phyloP scores from a whole-genome alignment of 805 yeast genomes.

The Wickerhamiella dianesei region DNA sequence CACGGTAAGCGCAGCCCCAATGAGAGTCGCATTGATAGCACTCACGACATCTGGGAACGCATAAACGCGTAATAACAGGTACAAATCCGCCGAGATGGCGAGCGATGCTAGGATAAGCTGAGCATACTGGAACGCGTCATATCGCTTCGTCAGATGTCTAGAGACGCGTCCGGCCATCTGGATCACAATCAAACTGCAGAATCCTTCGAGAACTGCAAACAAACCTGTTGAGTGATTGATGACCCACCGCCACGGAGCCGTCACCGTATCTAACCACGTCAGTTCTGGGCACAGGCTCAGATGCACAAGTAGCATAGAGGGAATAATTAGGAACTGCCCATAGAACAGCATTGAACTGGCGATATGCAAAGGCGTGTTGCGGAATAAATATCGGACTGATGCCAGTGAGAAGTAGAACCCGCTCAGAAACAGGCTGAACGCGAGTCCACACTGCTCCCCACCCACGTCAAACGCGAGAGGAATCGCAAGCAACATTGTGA shows the following conservation, averaged over 20 bases:
- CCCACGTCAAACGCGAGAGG: constrained; percentile 93
- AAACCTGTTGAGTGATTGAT: constrained; percentile 74
- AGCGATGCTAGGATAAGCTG: constrained; percentile 61
- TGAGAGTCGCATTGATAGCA: constrained; percentile 59
- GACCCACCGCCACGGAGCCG: constrained; percentile 57
- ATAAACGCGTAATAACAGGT: constrained; percentile 72
- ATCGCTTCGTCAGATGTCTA: constrained; percentile 46
- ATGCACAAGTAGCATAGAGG: constrained; percentile 57
- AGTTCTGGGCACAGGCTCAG: constrained; percentile 23
- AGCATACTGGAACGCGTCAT: constrained; percentile 69
- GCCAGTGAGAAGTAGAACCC: constrained; percentile 59
- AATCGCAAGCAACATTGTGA: constrained; percentile 40
- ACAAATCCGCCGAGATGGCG: constrained; percentile 60
- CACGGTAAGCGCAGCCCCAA: constrained; percentile 73
- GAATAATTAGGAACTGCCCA: constrained; percentile 69
- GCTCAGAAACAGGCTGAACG: constrained; percentile 64
- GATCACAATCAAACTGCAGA: constrained; percentile 79
- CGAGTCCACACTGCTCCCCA: constrained; percentile 77
- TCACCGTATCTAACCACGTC: constrained; percentile 27
- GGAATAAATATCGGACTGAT: constrained; percentile 44
- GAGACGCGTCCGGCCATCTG: constrained; percentile 83
- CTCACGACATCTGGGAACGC: constrained; percentile 56
- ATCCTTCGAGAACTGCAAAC: constrained; percentile 83
- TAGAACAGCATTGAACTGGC: constrained; percentile 41
- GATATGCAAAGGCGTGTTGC: constrained; percentile 27